A percentile compares a stretch with the other conserved stretches of the same genome.
These are phyloP conservation scores for Monilinia vaccinii-corymbosi DNA, from an alignment of 2,329 filamentous ascomycete species.

Conservation along the genomic window DNA sequence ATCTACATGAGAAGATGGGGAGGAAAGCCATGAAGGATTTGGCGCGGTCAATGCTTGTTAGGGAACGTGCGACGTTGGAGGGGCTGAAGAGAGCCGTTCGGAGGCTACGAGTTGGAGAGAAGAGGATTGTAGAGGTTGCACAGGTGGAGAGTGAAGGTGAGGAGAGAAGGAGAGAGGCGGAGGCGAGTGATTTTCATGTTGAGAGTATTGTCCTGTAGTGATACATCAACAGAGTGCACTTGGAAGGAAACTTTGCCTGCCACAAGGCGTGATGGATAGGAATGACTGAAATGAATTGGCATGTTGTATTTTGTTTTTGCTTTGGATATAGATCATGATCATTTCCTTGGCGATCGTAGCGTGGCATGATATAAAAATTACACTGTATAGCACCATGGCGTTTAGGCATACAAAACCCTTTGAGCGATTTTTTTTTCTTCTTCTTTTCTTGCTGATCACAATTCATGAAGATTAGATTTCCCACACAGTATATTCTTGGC, in stretches of 20 bases:
- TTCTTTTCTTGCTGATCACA: background rate
- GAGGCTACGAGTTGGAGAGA: constrained; percentile 19
- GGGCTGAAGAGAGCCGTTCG: constrained; percentile 73
- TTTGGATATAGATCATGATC: constrained; percentile 1
- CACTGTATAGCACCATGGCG: constrained; percentile 1
- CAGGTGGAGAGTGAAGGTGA: background rate
- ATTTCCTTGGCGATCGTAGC: background rate
- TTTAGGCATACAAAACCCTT: background rate
- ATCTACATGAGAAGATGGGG: constrained; percentile 72
- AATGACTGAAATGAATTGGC: background rate
- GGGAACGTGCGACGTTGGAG: constrained; percentile 70
- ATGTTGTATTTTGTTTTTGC: background rate
- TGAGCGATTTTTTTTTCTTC: background rate
- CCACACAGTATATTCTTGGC: background rate
- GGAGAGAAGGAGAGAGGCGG: background rate
- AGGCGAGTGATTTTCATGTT: background rate
- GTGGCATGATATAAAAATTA: background rate
- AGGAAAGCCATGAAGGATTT: constrained; percentile 66
- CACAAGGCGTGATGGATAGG: background rate
- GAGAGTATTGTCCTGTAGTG: constrained; percentile 1
- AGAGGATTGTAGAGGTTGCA: background rate
- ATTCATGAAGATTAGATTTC: background rate
- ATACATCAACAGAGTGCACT: background rate
- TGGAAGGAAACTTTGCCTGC: background rate
- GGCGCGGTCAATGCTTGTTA: constrained; percentile 68